Base-by-base conservation (phyloP, 2,329 filamentous ascomycete genomes). In the Sarocladium brachiariae region DNA sequence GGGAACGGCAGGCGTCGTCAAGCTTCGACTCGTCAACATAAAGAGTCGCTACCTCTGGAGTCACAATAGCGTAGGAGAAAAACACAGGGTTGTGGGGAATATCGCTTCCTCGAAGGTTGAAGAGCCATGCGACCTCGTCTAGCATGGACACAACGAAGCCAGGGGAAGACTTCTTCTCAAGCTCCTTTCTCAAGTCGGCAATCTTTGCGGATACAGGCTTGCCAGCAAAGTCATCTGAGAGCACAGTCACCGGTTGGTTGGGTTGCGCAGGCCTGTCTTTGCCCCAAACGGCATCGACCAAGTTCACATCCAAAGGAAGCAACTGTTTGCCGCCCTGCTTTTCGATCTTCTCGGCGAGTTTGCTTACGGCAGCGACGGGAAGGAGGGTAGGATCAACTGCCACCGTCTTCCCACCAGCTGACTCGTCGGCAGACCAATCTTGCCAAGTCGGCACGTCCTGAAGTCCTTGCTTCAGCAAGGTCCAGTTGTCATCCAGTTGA, bases 21-120 rank as follows among this genome's bases (percentile, higher is more conserved):
- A 97, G 70, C 66, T 96, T 96, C 13, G 80, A 77, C 11, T 84
- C 78, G 61, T 97, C 87, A 52, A 97, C 74, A 62, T 96, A 99
- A 4, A 99, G 76, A 1, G 84, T 90, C 21, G 86, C 88, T 2
- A 81, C 74, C 10, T 76, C 83, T 2, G 84, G 81, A 2, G 93
- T 97, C 55, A 99, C 74, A 37, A 93, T 79, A 39, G 92, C 92
- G 62, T 97, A 99, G 14, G 92, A 93, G 70, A 97, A 97, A 74
- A 99, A 97, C 47, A 99, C 93, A 0, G 93, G 93, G 64, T 99
- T 99, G 72, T 93, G 99, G 0, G 90, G 89, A 57, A 99, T 97
- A 64, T 97, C 93, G 65, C 79, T 93, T 59, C 93, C 93, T 58
- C 93, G 84, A 46, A 99, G 72, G 69, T 99, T 99, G 74, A 96